Evolutionary conservation across 495 filamentous ascomycete genomes (phyloP).

Genomic region (Hypoxylon lienhwacheense): DNA sequence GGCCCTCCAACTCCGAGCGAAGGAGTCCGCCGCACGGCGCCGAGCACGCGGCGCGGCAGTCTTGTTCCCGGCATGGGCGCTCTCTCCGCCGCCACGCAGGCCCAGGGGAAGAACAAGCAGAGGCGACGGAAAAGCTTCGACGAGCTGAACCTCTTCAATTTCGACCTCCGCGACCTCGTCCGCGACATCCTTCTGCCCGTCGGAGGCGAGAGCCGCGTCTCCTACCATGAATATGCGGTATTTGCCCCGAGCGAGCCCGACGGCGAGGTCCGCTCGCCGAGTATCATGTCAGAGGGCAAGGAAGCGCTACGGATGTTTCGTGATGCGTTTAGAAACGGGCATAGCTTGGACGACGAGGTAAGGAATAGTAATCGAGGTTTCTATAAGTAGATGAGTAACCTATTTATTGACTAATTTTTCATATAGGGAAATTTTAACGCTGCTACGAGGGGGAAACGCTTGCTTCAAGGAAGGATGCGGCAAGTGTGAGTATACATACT

Average conservation of each 20-base stretch:
- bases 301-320: conserved; percentile 35
- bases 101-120: conserved; percentile 10
- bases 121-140: conserved; percentile 15
- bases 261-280: conserved; percentile 32
- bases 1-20: conserved; percentile 22
- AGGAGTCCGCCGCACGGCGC: conserved; percentile 29
- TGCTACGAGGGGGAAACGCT: conserved; percentile 22
- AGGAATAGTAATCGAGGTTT: conserved; percentile 12
- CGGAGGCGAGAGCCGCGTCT: conserved; percentile 30
- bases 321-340: conserved; percentile 30
- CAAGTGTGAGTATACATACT: conserved; percentile 37
- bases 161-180: conserved; percentile 33
- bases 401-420: not conserved
- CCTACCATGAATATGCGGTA: conserved; percentile 42
- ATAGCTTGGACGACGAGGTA: conserved; percentile 37
- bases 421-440: conserved; percentile 37
- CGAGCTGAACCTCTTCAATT: conserved; percentile 33
- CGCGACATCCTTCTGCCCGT: conserved; percentile 21
- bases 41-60: conserved; percentile 35
- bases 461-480: conserved; percentile 36
- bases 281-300: conserved; percentile 36
- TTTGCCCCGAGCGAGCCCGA: conserved; percentile 26
- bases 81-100: conserved; percentile 11
- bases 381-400: not conserved
- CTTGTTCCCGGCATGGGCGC: conserved; percentile 25